Base-by-base conservation (phyloP, 805 yeast genomes). In the Monosporozyma servazzii region DNA sequence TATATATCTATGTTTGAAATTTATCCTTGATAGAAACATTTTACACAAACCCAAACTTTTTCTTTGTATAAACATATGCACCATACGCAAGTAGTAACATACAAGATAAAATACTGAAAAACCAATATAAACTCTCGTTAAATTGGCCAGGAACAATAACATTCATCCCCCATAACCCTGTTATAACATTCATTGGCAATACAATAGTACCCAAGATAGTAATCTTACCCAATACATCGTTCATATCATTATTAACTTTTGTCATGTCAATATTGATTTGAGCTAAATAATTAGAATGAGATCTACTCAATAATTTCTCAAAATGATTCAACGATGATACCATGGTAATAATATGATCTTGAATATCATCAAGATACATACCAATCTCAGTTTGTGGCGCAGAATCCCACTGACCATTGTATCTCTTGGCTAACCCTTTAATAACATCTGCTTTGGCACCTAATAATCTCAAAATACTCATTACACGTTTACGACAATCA, bases 101-200 rank as follows among this genome's bases (percentile, higher is more conserved):
- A 17, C 74, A 69, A 0, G 62, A 53, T 7, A 74, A 61, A 29
- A 80, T 79, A 23, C 76, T 66, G 62, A 77, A 79, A 63, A 86
- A 86, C 93, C 93, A 86, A 2, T 65, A 58, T 55, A 86, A 66
- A 6, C 80, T 76, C n/a, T 75, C 78, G 7, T 70, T 68, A 27
- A 75, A 78, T 65, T 91, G 98, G 0, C 99, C 99, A 0, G 99
- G 99, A 36, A 93, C 99, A 10, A 88, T 61, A 57, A 93, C 95
- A 71, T 93, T 93, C 99, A 93, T 93, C 51, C 99, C 99, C 98
- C 98, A 93, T 46, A 93, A 71, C 20, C 99, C 99, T 0, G 99
- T 93, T 21, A 93, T 84, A 51, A 93, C 88, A 64, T 93, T 93
- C 79, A 93, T 80, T 3, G 99, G 99, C 53, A 93, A 72, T 20